These are phyloP conservation scores for Periconia sp. DNA, from an alignment of 2,329 filamentous ascomycete species.

Conservation along the genomic window DNA sequence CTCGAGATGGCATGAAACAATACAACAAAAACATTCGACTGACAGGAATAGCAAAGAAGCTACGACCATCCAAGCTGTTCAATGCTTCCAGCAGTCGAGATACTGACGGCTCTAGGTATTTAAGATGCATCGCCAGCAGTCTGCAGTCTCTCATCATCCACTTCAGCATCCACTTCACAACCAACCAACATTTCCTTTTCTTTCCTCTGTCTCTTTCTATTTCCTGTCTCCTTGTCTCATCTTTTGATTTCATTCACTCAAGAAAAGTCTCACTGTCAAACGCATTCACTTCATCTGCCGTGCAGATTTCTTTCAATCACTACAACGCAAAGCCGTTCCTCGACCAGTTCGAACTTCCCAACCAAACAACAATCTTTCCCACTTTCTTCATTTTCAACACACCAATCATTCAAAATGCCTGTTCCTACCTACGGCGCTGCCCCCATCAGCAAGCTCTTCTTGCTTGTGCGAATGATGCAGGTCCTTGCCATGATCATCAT, in stretches of 20 bases:
- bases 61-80: constrained; percentile 17
- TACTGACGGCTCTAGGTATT: constrained; percentile 16
- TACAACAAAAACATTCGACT: constrained; percentile 25
- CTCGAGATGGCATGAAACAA: constrained; percentile 42
- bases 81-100: constrained; percentile 11
- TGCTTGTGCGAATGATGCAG: constrained; percentile 71
- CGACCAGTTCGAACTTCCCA: constrained; percentile 20
- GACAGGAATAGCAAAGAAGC: constrained; percentile 38
- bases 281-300: constrained; percentile 36
- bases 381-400: constrained; percentile 5
- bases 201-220: constrained; percentile 22
- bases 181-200: constrained; percentile 36
- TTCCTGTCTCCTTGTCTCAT: constrained; percentile 39
- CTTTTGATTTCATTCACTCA: constrained; percentile 28
- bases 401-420: constrained; percentile 48
- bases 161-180: constrained; percentile 35
- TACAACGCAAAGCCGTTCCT: constrained; percentile 22
- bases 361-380: constrained; percentile 18
- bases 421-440: constrained; percentile 66
- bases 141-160: constrained; percentile 32
- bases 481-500: constrained; percentile 71
- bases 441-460: constrained; percentile 74
- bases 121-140: constrained; percentile 27
- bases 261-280: constrained; percentile 18
- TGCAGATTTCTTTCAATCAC: constrained; percentile 38